These are phyloP conservation scores for Talaromyces pinophilus DNA, from an alignment of 2,329 filamentous ascomycete species.

Conservation along the genomic window DNA sequence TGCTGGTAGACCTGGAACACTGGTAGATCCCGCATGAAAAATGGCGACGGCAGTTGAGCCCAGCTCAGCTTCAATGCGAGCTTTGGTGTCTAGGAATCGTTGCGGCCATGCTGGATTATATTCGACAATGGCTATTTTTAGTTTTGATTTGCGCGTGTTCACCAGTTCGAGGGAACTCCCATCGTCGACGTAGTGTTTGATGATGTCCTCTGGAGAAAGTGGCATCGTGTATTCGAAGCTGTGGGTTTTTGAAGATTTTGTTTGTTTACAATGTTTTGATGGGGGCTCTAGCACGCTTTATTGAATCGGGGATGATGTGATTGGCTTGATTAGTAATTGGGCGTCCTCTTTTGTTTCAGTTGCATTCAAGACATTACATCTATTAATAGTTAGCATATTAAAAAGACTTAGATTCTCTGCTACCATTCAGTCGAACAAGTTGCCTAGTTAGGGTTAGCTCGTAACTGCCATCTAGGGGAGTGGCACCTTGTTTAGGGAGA, in stretches of 20 bases:
- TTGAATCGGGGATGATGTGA: background rate
- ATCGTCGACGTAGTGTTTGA: background rate
- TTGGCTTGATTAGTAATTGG: slow-evolving; percentile 1
- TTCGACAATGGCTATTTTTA: slow-evolving; percentile 29
- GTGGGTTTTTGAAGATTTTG: background rate
- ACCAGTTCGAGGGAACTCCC: background rate
- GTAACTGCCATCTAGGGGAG: background rate
- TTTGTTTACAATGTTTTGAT: background rate
- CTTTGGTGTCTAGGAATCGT: slow-evolving; percentile 25
- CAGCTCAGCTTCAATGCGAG: slow-evolving; percentile 28
- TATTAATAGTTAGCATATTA: background rate
- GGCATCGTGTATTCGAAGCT: background rate
- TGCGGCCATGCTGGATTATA: slow-evolving; percentile 30
- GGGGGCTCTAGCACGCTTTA: background rate
- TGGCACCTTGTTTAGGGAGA: background rate
- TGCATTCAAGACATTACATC: background rate
- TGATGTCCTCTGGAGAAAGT: background rate
- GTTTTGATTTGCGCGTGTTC: background rate
- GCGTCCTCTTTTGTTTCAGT: background rate
- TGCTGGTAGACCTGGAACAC: slow-evolving; percentile 52
- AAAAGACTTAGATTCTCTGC: background rate
- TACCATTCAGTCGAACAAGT: background rate
- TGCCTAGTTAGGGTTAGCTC: background rate
- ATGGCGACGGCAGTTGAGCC: slow-evolving; percentile 36
- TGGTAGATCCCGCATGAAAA: slow-evolving; percentile 55